Percentiles rank a stretch among this genome's conserved stretches.
These are phyloP conservation scores for Pyrenophora graminea DNA, from an alignment of 2,329 filamentous ascomycete species.

Conservation along the genomic window DNA sequence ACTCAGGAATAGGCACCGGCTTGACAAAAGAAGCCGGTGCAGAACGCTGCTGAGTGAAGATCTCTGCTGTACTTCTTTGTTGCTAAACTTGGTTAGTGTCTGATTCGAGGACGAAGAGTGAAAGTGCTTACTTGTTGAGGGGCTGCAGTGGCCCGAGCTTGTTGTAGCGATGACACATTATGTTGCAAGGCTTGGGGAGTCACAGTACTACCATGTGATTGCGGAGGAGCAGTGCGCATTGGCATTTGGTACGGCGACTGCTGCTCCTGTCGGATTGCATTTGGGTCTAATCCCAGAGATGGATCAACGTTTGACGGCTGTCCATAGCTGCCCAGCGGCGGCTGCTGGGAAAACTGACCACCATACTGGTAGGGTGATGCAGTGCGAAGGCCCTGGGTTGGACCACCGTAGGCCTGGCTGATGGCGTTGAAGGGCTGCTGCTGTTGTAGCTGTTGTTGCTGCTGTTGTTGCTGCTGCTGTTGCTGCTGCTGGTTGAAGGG, in stretches of 20 bases:
- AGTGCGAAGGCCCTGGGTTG: constrained; percentile 30
- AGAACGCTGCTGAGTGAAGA: constrained; percentile 30
- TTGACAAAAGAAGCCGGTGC: constrained; percentile 19
- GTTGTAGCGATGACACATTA: constrained; percentile 20
- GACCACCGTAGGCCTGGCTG: constrained; percentile 31
- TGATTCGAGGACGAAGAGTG: not conserved
- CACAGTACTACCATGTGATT: constrained; percentile 31
- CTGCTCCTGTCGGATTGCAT: constrained; percentile 34
- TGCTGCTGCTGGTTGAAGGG: constrained; percentile 15
- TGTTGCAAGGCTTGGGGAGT: constrained; percentile 41
- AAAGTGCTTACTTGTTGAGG: constrained; percentile 37
- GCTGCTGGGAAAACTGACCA: constrained; percentile 35
- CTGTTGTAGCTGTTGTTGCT: not conserved
- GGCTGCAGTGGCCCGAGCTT: constrained; percentile 24
- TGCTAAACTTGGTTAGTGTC: constrained; percentile 28
- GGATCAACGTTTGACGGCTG: constrained; percentile 37
- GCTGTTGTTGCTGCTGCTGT: not conserved
- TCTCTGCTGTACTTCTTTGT: constrained; percentile 33
- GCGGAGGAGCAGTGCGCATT: constrained; percentile 28
- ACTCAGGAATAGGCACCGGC: constrained; percentile 35
- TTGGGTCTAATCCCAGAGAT: constrained; percentile 30
- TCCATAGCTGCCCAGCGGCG: constrained; percentile 26
- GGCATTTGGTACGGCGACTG: constrained; percentile 39
- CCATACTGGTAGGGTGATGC: constrained; percentile 42
- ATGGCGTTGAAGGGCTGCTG: constrained; percentile 32